These are phyloP conservation scores for Pythium periplocum DNA, from an alignment of 352 stramenopile species.

Conservation along the genomic window DNA sequence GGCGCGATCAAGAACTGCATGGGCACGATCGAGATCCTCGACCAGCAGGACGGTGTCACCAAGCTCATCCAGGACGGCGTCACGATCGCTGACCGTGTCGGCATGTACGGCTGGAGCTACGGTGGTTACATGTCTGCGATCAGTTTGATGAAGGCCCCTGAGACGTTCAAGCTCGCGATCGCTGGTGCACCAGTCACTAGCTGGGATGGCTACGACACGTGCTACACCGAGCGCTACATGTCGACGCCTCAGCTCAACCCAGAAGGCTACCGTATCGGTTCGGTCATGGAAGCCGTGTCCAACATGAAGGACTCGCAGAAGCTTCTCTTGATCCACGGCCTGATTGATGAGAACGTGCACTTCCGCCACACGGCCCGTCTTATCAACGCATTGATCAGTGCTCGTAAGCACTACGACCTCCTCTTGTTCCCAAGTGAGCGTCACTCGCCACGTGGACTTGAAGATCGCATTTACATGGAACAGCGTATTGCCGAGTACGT, in stretches of 20 bases:
- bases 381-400: slow-evolving; percentile 94
- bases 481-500: slow-evolving; percentile 90
- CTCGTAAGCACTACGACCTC: slow-evolving; percentile 95
- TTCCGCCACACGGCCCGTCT: slow-evolving; percentile 96
- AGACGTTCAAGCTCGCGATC: slow-evolving; percentile 95
- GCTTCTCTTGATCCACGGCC: slow-evolving; percentile 94
- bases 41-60: slow-evolving; percentile 78
- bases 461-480: slow-evolving; percentile 95
- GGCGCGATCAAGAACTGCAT: slow-evolving; percentile 91
- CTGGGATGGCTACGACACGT: slow-evolving; percentile 98
- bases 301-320: slow-evolving; percentile 88
- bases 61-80: slow-evolving; percentile 84
- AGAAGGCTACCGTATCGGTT: slow-evolving; percentile 85
- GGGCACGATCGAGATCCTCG: slow-evolving; percentile 87
- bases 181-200: slow-evolving; percentile 95
- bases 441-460: slow-evolving; percentile 91
- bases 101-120: slow-evolving; percentile 99
- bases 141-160: slow-evolving; percentile 93
- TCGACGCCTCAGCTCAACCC: slow-evolving; percentile 92
- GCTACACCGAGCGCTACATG: slow-evolving; percentile 99
- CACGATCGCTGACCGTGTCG: slow-evolving; percentile 80
- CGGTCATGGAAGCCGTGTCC: slow-evolving; percentile 90
- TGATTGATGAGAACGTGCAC: slow-evolving; percentile 98
- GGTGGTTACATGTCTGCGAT: slow-evolving; percentile 97
- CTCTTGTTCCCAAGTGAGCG: slow-evolving; percentile 95